Percentiles rank a stretch among this genome's conserved stretches.
These are phyloP conservation scores for Magnaporthales sp. DNA, from an alignment of 2,329 filamentous ascomycete genomes.

Conservation along the genomic window DNA sequence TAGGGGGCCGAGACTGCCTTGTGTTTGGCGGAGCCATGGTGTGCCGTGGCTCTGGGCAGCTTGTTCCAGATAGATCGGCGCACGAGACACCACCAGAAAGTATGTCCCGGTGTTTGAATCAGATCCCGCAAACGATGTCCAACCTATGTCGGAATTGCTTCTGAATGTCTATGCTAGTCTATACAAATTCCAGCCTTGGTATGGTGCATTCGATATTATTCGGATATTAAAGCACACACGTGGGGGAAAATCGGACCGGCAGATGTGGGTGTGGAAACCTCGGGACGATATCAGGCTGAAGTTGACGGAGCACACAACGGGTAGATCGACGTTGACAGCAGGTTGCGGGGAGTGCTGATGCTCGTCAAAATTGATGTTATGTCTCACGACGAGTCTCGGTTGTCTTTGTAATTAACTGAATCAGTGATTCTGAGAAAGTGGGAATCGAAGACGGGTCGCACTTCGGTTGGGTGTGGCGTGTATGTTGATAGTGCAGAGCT, in stretches of 20 bases:
- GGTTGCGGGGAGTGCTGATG: neutral
- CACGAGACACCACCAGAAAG: neutral
- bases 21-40: neutral
- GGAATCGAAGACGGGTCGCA: neutral
- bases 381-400: neutral
- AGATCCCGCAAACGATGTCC: neutral
- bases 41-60: neutral
- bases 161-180: neutral
- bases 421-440: neutral
- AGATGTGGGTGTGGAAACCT: neutral
- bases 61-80: neutral
- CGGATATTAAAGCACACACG: neutral
- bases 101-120: neutral
- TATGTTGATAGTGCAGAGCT: neutral
- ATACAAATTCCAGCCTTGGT: neutral
- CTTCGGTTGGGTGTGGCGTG: neutral
- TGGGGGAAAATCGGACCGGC: neutral
- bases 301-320: neutral
- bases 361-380: neutral
- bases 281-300: slow-evolving; percentile 4
- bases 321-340: neutral
- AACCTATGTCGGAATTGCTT: neutral
- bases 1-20: neutral
- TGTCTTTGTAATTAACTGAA: neutral
- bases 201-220: neutral